Percentiles rank a stretch among this genome's conserved stretches.
Conservation (phyloP, 345 rosid species). For the Atalantia buxifolia region DNA sequence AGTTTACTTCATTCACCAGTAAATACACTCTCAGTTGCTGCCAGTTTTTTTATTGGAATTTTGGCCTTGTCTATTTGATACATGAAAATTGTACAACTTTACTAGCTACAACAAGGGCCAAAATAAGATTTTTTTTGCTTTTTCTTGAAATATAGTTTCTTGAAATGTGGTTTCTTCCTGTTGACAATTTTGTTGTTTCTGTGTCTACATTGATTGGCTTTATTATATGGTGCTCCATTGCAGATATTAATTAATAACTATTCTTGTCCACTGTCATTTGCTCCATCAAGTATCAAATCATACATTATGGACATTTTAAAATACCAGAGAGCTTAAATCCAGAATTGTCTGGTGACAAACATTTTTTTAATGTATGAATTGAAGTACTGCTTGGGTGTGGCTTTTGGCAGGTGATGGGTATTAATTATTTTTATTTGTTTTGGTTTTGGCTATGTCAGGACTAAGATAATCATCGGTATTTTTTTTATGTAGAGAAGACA, state of each 20-base stretch:
- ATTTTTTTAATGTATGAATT: neutral
- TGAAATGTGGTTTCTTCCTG: neutral
- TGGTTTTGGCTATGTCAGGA: neutral
- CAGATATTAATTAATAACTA: neutral
- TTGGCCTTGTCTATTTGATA: neutral
- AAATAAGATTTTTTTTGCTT: neutral
- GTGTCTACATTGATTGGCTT: neutral
- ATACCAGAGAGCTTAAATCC: neutral
- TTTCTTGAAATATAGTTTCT: no score
- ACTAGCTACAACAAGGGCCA: neutral
- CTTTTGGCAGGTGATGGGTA: conserved; percentile 4
- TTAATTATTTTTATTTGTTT: neutral
- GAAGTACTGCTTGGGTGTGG: neutral
- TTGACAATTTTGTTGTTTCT: neutral
- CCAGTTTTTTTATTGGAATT: neutral
- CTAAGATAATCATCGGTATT: neutral
- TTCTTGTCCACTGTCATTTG: neutral
- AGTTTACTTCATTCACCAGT: neutral
- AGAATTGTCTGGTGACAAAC: neutral
- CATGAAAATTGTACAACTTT: no score
- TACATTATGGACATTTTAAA: neutral
- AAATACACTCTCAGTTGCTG: neutral
- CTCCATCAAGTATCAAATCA: neutral
- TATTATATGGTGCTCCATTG: neutral
- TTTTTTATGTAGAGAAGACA: conserved; percentile 3